A percentile compares a stretch with the other conserved stretches of the same genome.
These are phyloP conservation scores for Candida ficus DNA, from an alignment of 805 yeast species.

Conservation along the genomic window DNA sequence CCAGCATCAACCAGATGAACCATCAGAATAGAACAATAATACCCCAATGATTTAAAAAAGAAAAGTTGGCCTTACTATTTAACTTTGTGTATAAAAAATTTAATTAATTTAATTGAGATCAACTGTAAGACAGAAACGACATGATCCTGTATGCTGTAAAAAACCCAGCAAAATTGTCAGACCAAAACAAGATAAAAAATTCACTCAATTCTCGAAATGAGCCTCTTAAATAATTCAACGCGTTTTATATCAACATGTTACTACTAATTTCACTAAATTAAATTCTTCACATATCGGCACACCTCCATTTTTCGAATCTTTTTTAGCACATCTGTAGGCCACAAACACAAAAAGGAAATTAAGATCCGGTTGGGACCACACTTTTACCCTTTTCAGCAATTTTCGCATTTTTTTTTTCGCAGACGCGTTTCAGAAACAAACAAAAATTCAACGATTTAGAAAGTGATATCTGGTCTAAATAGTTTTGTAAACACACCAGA, in stretches of 20 bases:
- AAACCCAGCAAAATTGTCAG: too few relatives aligned
- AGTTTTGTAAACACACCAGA: constrained; percentile 1
- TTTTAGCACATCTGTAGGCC: not conserved
- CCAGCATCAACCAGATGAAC: constrained; percentile 10
- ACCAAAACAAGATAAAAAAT: not conserved
- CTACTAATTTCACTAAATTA: too few relatives aligned
- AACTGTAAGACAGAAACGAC: too few relatives aligned
- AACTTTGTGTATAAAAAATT: too few relatives aligned
- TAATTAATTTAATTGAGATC: too few relatives aligned
- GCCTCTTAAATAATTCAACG: too few relatives aligned
- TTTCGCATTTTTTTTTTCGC: constrained; percentile 2
- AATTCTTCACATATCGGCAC: too few relatives aligned
- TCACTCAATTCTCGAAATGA: not conserved
- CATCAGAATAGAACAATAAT: not conserved
- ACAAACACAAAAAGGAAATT: not conserved
- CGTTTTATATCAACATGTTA: too few relatives aligned
- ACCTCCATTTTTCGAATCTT: not conserved
- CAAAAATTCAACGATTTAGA: constrained; percentile 4
- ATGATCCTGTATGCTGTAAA: too few relatives aligned
- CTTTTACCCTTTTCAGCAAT: not conserved
- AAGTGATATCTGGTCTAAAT: not conserved
- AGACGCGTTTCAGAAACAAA: constrained; percentile 7
- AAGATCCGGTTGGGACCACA: constrained; percentile 1
- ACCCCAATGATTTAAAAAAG: not conserved
- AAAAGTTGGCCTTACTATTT: too few relatives aligned